A percentile compares a stretch with the other conserved stretches of the same genome.
Conservation (phyloP, 179 eudicot species). For the Spinacia oleracea region DNA sequence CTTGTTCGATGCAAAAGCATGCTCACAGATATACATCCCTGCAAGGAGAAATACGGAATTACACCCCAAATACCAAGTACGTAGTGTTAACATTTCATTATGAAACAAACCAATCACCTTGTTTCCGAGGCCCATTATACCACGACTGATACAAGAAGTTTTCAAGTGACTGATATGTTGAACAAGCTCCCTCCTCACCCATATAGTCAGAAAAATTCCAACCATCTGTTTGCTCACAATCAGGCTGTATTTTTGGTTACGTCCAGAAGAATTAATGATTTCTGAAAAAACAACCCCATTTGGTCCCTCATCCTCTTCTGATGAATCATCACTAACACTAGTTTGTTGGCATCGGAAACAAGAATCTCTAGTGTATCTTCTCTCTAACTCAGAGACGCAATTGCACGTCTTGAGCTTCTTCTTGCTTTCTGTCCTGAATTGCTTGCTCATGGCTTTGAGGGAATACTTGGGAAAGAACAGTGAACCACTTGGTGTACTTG, state of each 20-base stretch:
- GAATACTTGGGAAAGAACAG: constrained; percentile 53
- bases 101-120: constrained; percentile 46
- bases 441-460: constrained; percentile 52
- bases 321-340: constrained; percentile 38
- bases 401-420: constrained; percentile 60
- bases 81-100: background rate
- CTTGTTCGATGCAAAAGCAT: constrained; percentile 62
- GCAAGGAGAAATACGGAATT: constrained; percentile 14
- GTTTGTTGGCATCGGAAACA: constrained; percentile 62
- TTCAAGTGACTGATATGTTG: constrained; percentile 59
- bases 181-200: constrained; percentile 63
- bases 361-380: constrained; percentile 50
- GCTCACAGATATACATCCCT: constrained; percentile 87
- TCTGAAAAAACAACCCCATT: constrained; percentile 33
- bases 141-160: constrained; percentile 60
- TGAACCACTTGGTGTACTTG: constrained; percentile 34
- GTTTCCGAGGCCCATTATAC: constrained; percentile 80
- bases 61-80: background rate
- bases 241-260: constrained; percentile 45
- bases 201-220: constrained; percentile 68
- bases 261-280: constrained; percentile 22
- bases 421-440: constrained; percentile 50
- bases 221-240: constrained; percentile 83
- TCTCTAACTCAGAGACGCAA: constrained; percentile 47
- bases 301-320: constrained; percentile 50